Evolutionary conservation across 768 basidiomycete species (phyloP), one percentile per base, ranked within the genome.

Genomic region (Stropharia rugosoannulata): DNA sequence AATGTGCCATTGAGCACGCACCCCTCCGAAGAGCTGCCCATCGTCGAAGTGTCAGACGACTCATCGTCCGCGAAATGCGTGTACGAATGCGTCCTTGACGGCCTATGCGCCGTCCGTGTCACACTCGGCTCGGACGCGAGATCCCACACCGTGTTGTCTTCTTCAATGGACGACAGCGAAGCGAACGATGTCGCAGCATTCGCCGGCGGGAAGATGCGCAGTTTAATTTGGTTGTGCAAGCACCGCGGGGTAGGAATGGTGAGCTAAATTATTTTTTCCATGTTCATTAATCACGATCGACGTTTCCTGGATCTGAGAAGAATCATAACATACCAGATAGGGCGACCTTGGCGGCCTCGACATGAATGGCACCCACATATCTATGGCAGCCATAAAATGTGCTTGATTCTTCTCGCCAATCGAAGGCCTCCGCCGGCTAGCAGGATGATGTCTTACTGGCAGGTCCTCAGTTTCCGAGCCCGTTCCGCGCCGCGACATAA

Each of bases 341-440:
- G 90, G 90, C 32, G 83, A 83, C 56, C 80, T 77, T 11, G 89
- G 87, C 41, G 90, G 90, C 49, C 73, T 78, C 4, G 82, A 82
- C 18, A 82, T 66, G 55, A 81, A 89, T 5, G 90, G 90, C 19
- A 87, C 79, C 80, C 83, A 84, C 69, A 93, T 77, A 57, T 90
- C 87, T 49, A 93, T 80, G 3, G 85, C 90, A 12, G 86, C 90
- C 87, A 93, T 87, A 68, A 91, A 92, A 44, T 90, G 86, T 45
- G 82, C 76, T 37, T 74, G 75, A 49, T 78, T 82, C 52, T 79
- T 80, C 49, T 88, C 87, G n/a, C 75, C 70, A 51, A 88, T 59
- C 10, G 87, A 88, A 10, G 75, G 62, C 19, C 86, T 75, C 53
- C 87, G 75, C 51, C 73, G 69, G 54, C 69, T 74, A 27, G 67